A percentile compares a stretch with the other conserved stretches of the same genome.
These are phyloP conservation scores for Diddensiella caesifluorescens DNA, from an alignment of 805 yeast species.

Conservation along the genomic window DNA sequence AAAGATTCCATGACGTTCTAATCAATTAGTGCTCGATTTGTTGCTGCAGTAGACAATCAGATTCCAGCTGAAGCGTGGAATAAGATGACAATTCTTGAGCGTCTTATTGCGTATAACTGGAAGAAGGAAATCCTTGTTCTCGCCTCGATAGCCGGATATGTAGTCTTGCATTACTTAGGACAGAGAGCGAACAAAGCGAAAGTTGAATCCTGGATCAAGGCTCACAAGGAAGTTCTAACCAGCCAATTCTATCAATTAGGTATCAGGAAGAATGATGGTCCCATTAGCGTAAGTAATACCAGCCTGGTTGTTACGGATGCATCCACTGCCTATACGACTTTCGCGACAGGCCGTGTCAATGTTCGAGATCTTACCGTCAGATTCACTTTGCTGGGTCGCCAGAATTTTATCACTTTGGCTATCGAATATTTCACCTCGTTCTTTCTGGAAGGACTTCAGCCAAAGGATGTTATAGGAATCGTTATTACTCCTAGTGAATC, in stretches of 20 bases:
- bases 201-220: slow-evolving; percentile 50
- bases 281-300: slow-evolving; percentile 21
- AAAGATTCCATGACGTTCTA: too few species aligned
- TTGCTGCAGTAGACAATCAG: slow-evolving; percentile 3
- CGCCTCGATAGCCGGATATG: slow-evolving; percentile 45
- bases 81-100: slow-evolving; percentile 51
- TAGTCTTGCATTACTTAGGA: slow-evolving; percentile 54
- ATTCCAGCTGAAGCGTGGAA: slow-evolving; percentile 44
- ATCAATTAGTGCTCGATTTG: slow-evolving; percentile 3
- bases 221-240: slow-evolving; percentile 47
- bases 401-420: slow-evolving; percentile 63
- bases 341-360: slow-evolving; percentile 85
- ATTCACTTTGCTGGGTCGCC: slow-evolving; percentile 69
- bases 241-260: slow-evolving; percentile 80
- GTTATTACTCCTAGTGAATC: slow-evolving; percentile 56
- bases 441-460: slow-evolving; percentile 39
- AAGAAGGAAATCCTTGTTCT: slow-evolving; percentile 58
- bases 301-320: slow-evolving; percentile 53
- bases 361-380: slow-evolving; percentile 57
- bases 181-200: slow-evolving; percentile 48
- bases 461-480: slow-evolving; percentile 54
- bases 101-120: slow-evolving; percentile 69
- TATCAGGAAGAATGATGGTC: slow-evolving; percentile 7
- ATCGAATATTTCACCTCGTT: slow-evolving; percentile 58
- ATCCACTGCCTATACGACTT: slow-evolving; percentile 55